phyloP scores from a whole-genome alignment of 805 yeast genomes.

The Cyberlindnera suaveolens region DNA sequence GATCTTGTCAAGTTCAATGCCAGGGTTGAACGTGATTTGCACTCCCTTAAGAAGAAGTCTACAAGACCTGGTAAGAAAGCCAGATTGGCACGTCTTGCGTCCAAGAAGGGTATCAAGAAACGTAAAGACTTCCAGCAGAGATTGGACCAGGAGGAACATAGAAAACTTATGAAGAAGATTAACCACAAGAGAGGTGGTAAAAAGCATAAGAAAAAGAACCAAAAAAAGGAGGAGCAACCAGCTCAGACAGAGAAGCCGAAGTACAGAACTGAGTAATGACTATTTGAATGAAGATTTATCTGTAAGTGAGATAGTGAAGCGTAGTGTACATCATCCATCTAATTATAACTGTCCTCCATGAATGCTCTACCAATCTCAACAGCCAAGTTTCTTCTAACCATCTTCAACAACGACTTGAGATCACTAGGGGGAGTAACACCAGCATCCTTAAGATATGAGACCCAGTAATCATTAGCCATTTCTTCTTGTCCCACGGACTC shows the following conservation, averaged over 20 bases:
- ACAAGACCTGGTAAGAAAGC: conserved; percentile 24
- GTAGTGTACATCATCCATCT: not conserved
- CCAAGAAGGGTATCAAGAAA: conserved; percentile 8
- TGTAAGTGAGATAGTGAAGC: no score
- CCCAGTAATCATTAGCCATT: conserved; percentile 14
- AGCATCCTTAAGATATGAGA: conserved; percentile 12
- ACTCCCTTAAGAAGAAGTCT: conserved; percentile 6
- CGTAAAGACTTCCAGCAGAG: conserved; percentile 7
- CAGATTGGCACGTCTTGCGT: conserved; percentile 10
- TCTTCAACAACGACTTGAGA: conserved; percentile 10
- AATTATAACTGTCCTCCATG: conserved; percentile 14
- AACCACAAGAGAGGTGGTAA: conserved; percentile 22
- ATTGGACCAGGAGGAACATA: conserved; percentile 8
- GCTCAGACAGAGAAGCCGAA: not conserved
- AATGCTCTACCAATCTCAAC: conserved; percentile 21
- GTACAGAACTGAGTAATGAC: not conserved
- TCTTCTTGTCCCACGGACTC: conserved; percentile 8
- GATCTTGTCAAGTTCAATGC: conserved; percentile 13
- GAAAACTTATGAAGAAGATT: conserved; percentile 18
- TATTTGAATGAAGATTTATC: no score
- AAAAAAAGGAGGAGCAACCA: not conserved
- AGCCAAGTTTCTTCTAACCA: conserved; percentile 20
- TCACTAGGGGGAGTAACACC: conserved; percentile 16
- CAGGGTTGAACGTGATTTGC: conserved; percentile 8
- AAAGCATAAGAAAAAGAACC: conserved; percentile 17